Evolutionary conservation across 257 asterid species (phyloP).

Genomic region (Primulina huaijiensis): DNA sequence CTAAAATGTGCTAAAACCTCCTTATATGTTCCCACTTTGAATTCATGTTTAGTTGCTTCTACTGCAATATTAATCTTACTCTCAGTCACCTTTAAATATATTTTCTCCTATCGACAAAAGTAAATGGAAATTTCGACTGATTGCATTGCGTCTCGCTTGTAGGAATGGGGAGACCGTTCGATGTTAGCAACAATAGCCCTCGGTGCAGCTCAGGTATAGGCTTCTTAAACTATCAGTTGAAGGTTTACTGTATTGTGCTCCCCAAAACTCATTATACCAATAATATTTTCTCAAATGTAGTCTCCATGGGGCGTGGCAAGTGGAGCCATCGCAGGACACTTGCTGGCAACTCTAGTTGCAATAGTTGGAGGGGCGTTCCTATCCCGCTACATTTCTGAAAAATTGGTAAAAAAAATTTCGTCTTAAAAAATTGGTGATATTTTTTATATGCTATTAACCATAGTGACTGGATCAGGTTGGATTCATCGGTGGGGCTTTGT

Average conservation of each 20-base stretch:
- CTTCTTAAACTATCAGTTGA: background rate
- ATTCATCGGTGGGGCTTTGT: background rate
- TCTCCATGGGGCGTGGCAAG: background rate
- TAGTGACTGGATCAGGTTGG: background rate
- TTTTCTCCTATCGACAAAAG: background rate
- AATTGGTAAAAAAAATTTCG: background rate
- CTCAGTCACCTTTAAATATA: no score
- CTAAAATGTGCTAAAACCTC: no score
- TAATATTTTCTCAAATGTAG: background rate
- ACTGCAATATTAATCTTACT: no score
- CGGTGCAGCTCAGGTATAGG: background rate
- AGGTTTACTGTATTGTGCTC: background rate
- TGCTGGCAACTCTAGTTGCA: background rate
- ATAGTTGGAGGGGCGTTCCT: background rate
- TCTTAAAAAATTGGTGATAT: background rate
- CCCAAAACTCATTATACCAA: background rate
- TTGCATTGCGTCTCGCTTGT: background rate
- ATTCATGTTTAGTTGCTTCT: no score
- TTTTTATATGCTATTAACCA: background rate
- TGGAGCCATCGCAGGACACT: background rate
- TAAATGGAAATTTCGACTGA: background rate
- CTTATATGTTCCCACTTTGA: no score
- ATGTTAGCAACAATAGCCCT: background rate
- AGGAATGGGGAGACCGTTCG: background rate
- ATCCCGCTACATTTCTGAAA: background rate